A percentile compares a stretch with the other conserved stretches of the same genome.
Conservation (phyloP, 345 rosid species). For the Bruguiera gymnorhiza region DNA sequence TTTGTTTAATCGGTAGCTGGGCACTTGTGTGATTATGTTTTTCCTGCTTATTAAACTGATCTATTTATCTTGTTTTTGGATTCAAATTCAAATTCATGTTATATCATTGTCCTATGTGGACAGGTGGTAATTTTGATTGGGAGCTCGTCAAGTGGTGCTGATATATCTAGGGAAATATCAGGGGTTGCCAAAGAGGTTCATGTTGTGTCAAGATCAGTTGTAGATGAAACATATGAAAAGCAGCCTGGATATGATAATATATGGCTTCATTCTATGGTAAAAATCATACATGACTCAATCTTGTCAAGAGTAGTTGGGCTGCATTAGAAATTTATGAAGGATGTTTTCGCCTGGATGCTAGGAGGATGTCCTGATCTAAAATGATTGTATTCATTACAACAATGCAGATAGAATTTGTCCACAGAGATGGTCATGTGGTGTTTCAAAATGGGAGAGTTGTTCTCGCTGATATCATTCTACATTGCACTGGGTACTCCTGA, state of each 20-base stretch:
- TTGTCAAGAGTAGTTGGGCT: constrained; percentile 3
- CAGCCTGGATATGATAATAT: constrained; percentile 48
- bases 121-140: constrained; percentile 78
- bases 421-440: constrained; percentile 57
- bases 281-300: constrained; percentile 5
- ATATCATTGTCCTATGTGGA: constrained; percentile 4
- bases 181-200: constrained; percentile 79
- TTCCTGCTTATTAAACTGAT: constrained; percentile 4
- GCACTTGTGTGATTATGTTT: background rate
- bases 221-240: constrained; percentile 39
- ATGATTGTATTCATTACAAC: constrained; percentile 11
- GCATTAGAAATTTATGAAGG: background rate
- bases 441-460: constrained; percentile 52
- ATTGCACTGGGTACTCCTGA: constrained; percentile 67
- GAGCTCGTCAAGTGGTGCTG: constrained; percentile 59
- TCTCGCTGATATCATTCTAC: constrained; percentile 59
- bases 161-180: constrained; percentile 69
- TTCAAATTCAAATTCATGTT: background rate
- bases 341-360: background rate
- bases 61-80: no score
- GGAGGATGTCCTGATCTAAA: constrained; percentile 16
- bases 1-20: background rate
- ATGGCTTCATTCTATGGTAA: constrained; percentile 88
- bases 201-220: constrained; percentile 55
- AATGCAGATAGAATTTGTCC: constrained; percentile 56